phyloP scores from a whole-genome alignment of 2,329 filamentous ascomycete species.

The Aurifilum marmelostoma region DNA sequence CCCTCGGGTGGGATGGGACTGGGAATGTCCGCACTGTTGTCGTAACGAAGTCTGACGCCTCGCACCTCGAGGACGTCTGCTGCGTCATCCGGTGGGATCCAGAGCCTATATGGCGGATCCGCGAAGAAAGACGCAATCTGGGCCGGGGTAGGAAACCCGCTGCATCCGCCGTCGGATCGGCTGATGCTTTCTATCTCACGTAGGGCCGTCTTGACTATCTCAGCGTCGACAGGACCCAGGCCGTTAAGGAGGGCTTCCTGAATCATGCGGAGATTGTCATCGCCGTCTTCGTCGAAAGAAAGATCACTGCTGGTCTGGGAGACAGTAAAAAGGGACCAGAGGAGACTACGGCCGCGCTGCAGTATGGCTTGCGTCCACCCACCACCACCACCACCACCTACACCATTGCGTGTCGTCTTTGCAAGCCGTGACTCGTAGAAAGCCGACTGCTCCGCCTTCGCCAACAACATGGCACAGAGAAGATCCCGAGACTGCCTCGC shows the following conservation, averaged over 20 bases:
- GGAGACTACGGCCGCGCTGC: background rate
- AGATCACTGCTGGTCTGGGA: background rate
- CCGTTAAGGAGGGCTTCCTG: background rate
- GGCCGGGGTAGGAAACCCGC: background rate
- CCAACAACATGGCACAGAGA: background rate
- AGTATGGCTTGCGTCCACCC: background rate
- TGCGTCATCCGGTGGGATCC: background rate
- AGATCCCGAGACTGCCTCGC: background rate
- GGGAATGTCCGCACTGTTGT: background rate
- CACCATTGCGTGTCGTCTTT: too few species aligned
- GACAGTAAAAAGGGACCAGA: background rate
- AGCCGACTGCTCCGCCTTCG: background rate
- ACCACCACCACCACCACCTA: background rate
- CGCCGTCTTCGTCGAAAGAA: background rate
- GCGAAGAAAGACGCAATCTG: background rate
- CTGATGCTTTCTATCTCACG: background rate
- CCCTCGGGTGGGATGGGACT: background rate
- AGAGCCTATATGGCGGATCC: background rate
- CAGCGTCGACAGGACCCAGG: too few species aligned
- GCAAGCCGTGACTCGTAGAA: background rate
- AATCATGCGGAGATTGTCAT: background rate
- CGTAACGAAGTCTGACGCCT: background rate
- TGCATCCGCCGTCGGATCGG: background rate
- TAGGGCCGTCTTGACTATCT: background rate
- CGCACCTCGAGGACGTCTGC: background rate